Evolutionary conservation across 805 yeast species (phyloP).

Genomic region (Saccharomyces kudriavzevii): DNA sequence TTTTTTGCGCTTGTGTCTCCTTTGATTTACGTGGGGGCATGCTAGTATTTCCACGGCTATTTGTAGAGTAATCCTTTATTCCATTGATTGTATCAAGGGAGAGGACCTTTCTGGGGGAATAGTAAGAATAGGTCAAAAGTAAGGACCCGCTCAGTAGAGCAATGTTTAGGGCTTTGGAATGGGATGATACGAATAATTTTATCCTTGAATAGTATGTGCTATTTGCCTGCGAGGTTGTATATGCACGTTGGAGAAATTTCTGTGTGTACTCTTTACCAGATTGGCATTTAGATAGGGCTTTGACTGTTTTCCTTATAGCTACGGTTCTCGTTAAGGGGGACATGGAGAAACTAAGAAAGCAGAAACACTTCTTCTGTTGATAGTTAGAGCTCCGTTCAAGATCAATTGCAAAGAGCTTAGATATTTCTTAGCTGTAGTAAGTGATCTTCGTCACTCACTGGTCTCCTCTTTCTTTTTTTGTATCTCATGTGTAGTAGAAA

Average conservation of each 20-base stretch:
- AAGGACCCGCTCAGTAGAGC: constrained; percentile 12
- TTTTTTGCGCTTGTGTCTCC: neutral
- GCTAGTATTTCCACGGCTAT: neutral
- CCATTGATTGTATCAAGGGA: constrained; percentile 24
- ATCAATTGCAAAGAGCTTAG: neutral
- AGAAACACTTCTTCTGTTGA: neutral
- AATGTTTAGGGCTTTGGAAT: constrained; percentile 7
- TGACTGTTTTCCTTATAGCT: constrained; percentile 10
- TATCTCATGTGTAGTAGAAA: neutral
- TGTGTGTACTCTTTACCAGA: constrained; percentile 3
- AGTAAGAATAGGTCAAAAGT: constrained; percentile 14
- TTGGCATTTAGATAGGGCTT: constrained; percentile 11
- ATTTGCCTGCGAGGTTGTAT: neutral
- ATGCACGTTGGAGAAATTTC: neutral
- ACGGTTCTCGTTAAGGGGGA: constrained; percentile 10
- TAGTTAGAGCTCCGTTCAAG: neutral
- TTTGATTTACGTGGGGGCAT: neutral
- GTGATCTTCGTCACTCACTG: neutral
- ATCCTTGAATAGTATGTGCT: neutral
- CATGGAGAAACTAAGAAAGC: constrained; percentile 1
- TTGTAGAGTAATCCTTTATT: constrained; percentile 18
- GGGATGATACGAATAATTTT: constrained; percentile 1
- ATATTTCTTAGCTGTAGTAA: neutral
- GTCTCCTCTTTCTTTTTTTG: neutral
- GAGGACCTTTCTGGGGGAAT: constrained; percentile 11